Conservation (phyloP, 78 protist species). For the Creolimax fragrantissima region DNA sequence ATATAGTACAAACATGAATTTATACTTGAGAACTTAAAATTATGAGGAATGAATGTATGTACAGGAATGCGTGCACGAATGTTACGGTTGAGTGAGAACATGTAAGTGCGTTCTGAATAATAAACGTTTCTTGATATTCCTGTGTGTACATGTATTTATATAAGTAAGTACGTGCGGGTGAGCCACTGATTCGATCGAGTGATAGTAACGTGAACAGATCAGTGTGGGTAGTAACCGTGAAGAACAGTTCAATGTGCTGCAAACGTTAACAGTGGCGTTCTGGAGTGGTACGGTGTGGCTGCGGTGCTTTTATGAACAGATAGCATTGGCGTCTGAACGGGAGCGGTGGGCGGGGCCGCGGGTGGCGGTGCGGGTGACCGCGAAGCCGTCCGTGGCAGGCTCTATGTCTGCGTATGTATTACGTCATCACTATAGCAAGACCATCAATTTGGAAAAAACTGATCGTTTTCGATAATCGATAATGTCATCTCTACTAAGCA, state of each 20-base stretch:
- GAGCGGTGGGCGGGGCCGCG: too few relatives aligned
- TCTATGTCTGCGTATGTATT: too few relatives aligned
- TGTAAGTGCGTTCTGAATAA: too few relatives aligned
- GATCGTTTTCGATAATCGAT: too few relatives aligned
- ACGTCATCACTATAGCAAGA: too few relatives aligned
- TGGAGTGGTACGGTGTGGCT: not conserved
- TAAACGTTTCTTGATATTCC: too few relatives aligned
- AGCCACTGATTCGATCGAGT: not conserved
- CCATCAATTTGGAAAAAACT: too few relatives aligned
- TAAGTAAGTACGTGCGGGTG: not conserved
- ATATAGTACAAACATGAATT: not conserved
- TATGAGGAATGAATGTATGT: not conserved
- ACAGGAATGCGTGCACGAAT: too few relatives aligned
- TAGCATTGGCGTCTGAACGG: not conserved
- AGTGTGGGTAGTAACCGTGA: not conserved
- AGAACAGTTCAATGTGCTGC: not conserved
- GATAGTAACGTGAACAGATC: not conserved
- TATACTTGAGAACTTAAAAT: not conserved
- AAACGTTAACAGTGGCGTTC: not conserved
- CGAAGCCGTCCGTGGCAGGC: too few relatives aligned
- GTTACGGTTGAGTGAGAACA: too few relatives aligned
- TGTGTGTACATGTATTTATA: not conserved
- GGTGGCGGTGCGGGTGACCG: too few relatives aligned
- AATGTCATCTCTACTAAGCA: too few relatives aligned
- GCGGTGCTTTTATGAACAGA: not conserved